These are phyloP conservation scores for Penicillium sp. DNA, from an alignment of 2,329 filamentous ascomycete genomes.

Conservation along the genomic window DNA sequence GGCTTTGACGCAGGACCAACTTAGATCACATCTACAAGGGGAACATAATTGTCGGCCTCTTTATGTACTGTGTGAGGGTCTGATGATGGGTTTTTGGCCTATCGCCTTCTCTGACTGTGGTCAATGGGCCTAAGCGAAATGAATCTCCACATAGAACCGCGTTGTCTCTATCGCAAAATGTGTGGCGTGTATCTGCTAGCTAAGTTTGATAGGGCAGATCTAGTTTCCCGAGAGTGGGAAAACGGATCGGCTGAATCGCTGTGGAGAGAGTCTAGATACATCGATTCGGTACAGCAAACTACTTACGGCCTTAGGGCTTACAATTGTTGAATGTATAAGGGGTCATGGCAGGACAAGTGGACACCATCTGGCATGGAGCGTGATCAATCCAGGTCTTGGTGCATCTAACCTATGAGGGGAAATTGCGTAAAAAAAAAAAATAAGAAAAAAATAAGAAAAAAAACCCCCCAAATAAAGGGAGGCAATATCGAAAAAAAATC, in stretches of 20 bases:
- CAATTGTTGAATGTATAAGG: neutral
- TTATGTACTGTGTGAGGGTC: constrained; percentile 9
- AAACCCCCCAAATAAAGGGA: neutral
- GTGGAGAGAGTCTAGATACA: neutral
- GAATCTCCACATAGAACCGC: constrained; percentile 6
- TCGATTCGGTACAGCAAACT: neutral
- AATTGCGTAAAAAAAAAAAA: neutral
- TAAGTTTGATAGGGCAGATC: constrained; percentile 1
- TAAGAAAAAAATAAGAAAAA: neutral
- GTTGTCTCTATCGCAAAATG: neutral
- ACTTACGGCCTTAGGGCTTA: neutral
- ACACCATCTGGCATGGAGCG: neutral
- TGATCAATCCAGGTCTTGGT: neutral
- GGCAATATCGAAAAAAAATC: neutral
- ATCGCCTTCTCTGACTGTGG: constrained; percentile 13
- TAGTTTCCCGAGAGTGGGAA: neutral
- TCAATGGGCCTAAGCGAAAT: neutral
- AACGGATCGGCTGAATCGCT: neutral
- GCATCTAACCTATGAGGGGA: constrained; percentile 1
- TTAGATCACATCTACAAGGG: constrained; percentile 3
- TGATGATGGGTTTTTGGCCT: constrained; percentile 1
- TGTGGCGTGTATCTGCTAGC: constrained; percentile 1
- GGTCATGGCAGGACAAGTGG: neutral
- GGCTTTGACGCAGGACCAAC: constrained; percentile 8
- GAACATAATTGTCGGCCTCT: constrained; percentile 6